Conservation (phyloP, 345 rosid species). For the Cardiospermum halicacabum region DNA sequence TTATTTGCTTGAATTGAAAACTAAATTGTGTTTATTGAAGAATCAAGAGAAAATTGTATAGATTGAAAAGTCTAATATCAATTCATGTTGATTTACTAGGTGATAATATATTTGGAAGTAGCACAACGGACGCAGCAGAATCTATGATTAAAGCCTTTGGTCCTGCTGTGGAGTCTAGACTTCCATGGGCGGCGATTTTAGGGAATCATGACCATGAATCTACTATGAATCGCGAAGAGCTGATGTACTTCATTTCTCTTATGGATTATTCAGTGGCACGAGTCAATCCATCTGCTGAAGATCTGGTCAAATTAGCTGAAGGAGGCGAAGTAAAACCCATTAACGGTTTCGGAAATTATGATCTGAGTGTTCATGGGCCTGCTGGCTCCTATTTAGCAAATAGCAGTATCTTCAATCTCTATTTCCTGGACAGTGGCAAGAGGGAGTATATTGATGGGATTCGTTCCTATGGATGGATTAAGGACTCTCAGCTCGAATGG, state of each 20-base stretch:
- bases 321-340: slow-evolving; percentile 25
- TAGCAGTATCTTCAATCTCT: slow-evolving; percentile 68
- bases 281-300: slow-evolving; percentile 46
- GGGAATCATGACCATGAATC: slow-evolving; percentile 98
- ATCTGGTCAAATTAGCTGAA: slow-evolving; percentile 16
- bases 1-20: too few relatives aligned
- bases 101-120: slow-evolving; percentile 87
- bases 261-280: slow-evolving; percentile 83
- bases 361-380: slow-evolving; percentile 59
- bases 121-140: slow-evolving; percentile 88
- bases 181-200: slow-evolving; percentile 92
- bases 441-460: slow-evolving; percentile 57
- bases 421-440: slow-evolving; percentile 86
- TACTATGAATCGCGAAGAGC: slow-evolving; percentile 69
- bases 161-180: slow-evolving; percentile 60
- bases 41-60: not conserved
- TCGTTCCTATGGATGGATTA: slow-evolving; percentile 82
- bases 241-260: slow-evolving; percentile 78
- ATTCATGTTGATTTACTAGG: slow-evolving; percentile 37
- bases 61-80: slow-evolving; percentile 18
- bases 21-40: too few relatives aligned
- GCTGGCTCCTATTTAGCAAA: slow-evolving; percentile 72
- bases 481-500: slow-evolving; percentile 85
- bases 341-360: slow-evolving; percentile 83
- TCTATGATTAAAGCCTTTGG: slow-evolving; percentile 64